phyloP scores from a whole-genome alignment of 2,329 filamentous ascomycete genomes.

The Curvularia lunata region DNA sequence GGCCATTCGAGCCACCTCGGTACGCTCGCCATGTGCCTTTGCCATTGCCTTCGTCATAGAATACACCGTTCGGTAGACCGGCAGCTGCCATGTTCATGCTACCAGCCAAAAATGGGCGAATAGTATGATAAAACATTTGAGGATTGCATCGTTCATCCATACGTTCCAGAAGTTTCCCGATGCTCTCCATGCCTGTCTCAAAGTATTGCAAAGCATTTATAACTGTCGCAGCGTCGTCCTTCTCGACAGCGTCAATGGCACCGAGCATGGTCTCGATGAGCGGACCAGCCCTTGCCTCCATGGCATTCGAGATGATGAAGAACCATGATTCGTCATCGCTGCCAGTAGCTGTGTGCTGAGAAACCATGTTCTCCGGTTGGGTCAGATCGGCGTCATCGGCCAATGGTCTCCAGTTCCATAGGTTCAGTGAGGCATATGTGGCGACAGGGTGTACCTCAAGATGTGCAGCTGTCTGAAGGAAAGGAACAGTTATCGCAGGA shows the following conservation, averaged over 20 bases:
- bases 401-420: slow-evolving; percentile 45
- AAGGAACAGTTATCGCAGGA: slow-evolving; percentile 39
- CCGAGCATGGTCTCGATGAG: slow-evolving; percentile 55
- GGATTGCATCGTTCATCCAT: slow-evolving; percentile 61
- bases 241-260: slow-evolving; percentile 55
- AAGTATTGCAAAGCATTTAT: slow-evolving; percentile 51
- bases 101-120: slow-evolving; percentile 60
- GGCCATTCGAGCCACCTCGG: slow-evolving; percentile 62
- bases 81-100: slow-evolving; percentile 62
- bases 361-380: slow-evolving; percentile 38
- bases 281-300: slow-evolving; percentile 59
- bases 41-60: slow-evolving; percentile 59
- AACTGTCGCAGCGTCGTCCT: slow-evolving; percentile 48
- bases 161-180: slow-evolving; percentile 51
- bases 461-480: slow-evolving; percentile 36
- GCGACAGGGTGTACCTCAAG: slow-evolving; percentile 45
- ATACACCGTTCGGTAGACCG: slow-evolving; percentile 59
- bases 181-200: slow-evolving; percentile 51
- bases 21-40: slow-evolving; percentile 58
- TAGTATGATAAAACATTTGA: slow-evolving; percentile 58
- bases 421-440: slow-evolving; percentile 44
- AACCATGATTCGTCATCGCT: slow-evolving; percentile 52
- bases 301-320: slow-evolving; percentile 59
- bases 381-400: slow-evolving; percentile 30
- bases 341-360: slow-evolving; percentile 42